Evolutionary conservation across 805 yeast species (phyloP), one percentile per base, ranked within the genome.

Genomic region (Zygoascus ofunaensis): DNA sequence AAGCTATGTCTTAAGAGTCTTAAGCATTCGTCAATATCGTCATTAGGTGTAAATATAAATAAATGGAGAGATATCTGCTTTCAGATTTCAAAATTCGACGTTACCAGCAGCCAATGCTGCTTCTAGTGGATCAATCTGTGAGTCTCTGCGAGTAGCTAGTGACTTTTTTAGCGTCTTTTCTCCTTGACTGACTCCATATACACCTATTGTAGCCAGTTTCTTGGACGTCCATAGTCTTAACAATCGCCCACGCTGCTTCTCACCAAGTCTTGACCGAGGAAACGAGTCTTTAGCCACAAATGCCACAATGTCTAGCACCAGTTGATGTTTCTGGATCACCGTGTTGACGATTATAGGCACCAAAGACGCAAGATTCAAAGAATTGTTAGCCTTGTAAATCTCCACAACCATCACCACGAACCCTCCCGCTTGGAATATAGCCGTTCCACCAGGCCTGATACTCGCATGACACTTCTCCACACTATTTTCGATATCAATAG

Each of bases 321-420:
- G 66, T 51, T 87, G 92, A 60, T 89, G 96, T 49, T 76, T 80
- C 49, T 83, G 78, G 54, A 94, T 65, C 0, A 90, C 77, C 15
- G 79, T 79, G 51, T 85, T 82, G 36, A 85, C 87, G 37, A 92
- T 73, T 19, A 89, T 74, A 1, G 97, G 94, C 0, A 87, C 87
- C 45, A 92, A 60, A 0, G 92, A 78, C 1, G 95, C 80, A 44
- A 79, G 65, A 49, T 72, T 69, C 34, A 49, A 42, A 21, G 47
- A 44, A 24, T 50, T 46, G n/a, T 43, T 24, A 1, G 56, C 47
- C 10, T 39, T 32, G 7, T 66, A 62, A 3, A 66, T 62, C 55
- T 87, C 94, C 37, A 87, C 76, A 5, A 90, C 77, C 14, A 84
- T 77, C 7, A 87, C 74, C 2, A 84, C 74, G 55, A 82, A 77